These are phyloP conservation scores for Ophiostoma piceae DNA, from an alignment of 2,329 filamentous ascomycete genomes.

Conservation along the genomic window DNA sequence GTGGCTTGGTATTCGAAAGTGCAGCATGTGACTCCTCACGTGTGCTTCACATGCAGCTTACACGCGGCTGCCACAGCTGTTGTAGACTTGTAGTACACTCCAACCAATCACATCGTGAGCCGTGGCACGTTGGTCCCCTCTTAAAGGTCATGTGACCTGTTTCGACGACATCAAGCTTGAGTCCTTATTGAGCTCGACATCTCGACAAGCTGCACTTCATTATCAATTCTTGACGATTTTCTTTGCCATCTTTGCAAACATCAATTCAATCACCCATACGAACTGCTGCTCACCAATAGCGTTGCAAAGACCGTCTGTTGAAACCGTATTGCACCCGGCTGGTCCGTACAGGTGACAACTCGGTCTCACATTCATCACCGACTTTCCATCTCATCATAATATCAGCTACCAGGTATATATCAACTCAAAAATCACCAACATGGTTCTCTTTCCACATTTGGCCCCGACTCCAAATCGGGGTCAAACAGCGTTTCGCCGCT, in stretches of 20 bases:
- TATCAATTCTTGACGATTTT: not conserved
- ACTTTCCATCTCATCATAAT: not conserved
- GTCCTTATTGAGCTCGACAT: not conserved
- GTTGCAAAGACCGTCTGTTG: not conserved
- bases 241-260: not conserved
- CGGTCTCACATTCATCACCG: not conserved
- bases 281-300: not conserved
- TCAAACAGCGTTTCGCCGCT: not conserved
- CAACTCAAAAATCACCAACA: not conserved
- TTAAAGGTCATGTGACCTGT: not conserved
- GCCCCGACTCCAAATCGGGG: not conserved
- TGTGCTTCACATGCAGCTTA: not conserved
- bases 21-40: not conserved
- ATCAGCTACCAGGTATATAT: not conserved
- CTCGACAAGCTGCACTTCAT: not conserved
- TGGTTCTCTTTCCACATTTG: conserved; percentile 13
- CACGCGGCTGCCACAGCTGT: not conserved
- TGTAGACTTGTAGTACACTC: not conserved
- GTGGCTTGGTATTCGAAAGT: not conserved
- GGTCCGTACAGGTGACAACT: not conserved
- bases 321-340: not conserved
- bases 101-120: not conserved
- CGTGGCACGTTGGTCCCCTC: not conserved
- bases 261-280: not conserved
- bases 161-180: conserved; percentile 10